Percentiles rank a stretch among this genome's conserved stretches.
These are phyloP conservation scores for Ulvella scutata DNA, from an alignment of 139 green algal species.

Conservation along the genomic window DNA sequence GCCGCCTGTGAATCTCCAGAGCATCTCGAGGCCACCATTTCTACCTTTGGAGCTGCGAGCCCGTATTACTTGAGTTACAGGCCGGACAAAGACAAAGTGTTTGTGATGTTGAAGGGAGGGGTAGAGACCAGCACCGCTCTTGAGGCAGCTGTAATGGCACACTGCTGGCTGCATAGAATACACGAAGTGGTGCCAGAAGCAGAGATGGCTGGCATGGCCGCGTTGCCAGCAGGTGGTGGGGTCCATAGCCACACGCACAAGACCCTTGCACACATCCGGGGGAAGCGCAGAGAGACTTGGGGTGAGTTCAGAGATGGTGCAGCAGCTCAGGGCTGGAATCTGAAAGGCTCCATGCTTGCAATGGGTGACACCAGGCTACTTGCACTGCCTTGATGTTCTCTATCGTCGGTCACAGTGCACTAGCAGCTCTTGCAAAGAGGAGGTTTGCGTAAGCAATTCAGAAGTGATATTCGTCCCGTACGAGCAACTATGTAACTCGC, in stretches of 20 bases:
- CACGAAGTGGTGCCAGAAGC: background rate
- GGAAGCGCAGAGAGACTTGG: background rate
- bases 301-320: background rate
- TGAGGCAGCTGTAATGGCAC: conserved; percentile 46
- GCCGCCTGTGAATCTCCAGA: conserved; percentile 35
- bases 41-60: conserved; percentile 18
- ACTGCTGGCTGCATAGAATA: conserved; percentile 36
- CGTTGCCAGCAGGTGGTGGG: background rate
- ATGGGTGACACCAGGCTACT: background rate
- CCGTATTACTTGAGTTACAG: conserved; percentile 51
- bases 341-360: background rate
- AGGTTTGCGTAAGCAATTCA: too few relatives aligned
- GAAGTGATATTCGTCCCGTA: too few relatives aligned
- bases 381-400: too few relatives aligned
- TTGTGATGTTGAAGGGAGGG: conserved; percentile 54
- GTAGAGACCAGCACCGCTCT: conserved; percentile 30
- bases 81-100: conserved; percentile 28
- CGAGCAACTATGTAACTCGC: too few relatives aligned
- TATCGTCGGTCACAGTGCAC: too few relatives aligned
- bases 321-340: background rate
- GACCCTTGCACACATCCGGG: background rate
- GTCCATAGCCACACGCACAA: background rate
- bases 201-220: background rate
- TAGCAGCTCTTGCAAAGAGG: too few relatives aligned
- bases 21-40: conserved; percentile 26